Evolutionary conservation across 495 filamentous ascomycete genomes (phyloP).

Genomic region (Neurospora sp.): DNA sequence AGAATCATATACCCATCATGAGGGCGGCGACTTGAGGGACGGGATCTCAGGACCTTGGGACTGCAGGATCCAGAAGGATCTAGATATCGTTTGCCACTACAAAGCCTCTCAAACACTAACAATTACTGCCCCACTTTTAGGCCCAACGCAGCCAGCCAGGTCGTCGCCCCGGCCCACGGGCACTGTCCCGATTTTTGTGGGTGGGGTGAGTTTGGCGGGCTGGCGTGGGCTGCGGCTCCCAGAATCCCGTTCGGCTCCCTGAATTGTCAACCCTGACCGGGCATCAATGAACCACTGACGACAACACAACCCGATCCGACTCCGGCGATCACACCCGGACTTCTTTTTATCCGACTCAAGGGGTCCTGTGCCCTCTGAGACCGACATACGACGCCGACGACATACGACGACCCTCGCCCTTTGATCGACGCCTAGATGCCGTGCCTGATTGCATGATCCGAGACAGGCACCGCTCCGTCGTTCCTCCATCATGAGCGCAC

Average conservation of each 20-base stretch:
- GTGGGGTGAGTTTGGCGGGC: not conserved
- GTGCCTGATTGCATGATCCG: not conserved
- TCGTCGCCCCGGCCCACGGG: not conserved
- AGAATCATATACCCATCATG: not conserved
- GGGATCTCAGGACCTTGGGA: not conserved
- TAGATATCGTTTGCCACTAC: not conserved
- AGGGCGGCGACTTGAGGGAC: not conserved
- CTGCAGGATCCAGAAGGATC: not conserved
- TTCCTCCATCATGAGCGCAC: constrained; percentile 61
- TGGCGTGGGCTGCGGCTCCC: not conserved
- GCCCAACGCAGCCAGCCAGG: not conserved
- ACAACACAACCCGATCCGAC: not conserved
- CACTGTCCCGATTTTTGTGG: not conserved
- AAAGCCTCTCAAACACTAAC: not conserved
- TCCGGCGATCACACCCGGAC: not conserved
- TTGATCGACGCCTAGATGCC: not conserved
- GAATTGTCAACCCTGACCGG: not conserved
- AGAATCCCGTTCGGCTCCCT: not conserved
- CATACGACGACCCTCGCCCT: not conserved
- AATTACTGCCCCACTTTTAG: not conserved
- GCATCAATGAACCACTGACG: not conserved
- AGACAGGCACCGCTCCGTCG: not conserved
- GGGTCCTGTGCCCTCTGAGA: not conserved
- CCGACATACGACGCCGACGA: not conserved
- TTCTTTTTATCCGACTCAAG: not conserved